A percentile compares a stretch with the other conserved stretches of the same genome.
Conservation (phyloP, 1,284 basidiomycete genomes). For the Coniophora puteana region DNA sequence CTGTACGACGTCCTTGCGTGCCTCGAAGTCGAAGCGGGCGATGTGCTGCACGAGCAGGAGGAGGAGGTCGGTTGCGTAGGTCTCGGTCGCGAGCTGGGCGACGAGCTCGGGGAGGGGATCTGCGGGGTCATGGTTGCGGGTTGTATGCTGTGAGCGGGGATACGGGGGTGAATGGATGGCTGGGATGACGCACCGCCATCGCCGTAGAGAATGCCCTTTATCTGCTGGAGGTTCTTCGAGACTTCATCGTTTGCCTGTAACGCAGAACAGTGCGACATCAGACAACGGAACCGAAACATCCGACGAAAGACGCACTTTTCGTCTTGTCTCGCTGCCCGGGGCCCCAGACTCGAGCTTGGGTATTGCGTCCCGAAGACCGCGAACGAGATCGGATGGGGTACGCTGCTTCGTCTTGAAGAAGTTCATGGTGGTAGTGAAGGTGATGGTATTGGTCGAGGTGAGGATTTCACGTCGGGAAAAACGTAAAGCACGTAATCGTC, state of each 20-base stretch:
- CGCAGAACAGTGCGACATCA: conserved; percentile 5
- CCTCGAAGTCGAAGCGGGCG: conserved; percentile 91
- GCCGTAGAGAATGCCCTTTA: conserved; percentile 84
- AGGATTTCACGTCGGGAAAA: no score
- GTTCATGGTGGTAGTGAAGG: conserved; percentile 61
- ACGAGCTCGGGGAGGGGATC: conserved; percentile 85
- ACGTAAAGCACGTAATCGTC: no score
- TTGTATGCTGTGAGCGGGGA: conserved; percentile 7
- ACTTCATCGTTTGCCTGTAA: conserved; percentile 82
- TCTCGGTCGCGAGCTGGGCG: conserved; percentile 93
- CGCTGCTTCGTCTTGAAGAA: conserved; percentile 91
- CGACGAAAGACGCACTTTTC: conserved; percentile 60
- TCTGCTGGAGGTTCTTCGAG: conserved; percentile 84
- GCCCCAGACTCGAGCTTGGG: conserved; percentile 71
- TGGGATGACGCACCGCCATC: conserved; percentile 64
- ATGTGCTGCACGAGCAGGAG: conserved; percentile 81
- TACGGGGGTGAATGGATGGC: conserved; percentile 7
- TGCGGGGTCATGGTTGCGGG: conserved; percentile 20
- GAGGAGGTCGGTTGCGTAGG: conserved; percentile 89
- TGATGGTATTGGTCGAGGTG: no score
- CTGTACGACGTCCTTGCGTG: conserved; percentile 93
- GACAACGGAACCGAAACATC: conserved; percentile 2
- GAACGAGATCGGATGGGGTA: conserved; percentile 82
- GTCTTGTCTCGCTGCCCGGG: conserved; percentile 69
- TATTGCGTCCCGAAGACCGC: conserved; percentile 76